Evolutionary conservation across 768 basidiomycete species (phyloP), one percentile per base, ranked within the genome.

Genomic region (Galerina sulciceps): DNA sequence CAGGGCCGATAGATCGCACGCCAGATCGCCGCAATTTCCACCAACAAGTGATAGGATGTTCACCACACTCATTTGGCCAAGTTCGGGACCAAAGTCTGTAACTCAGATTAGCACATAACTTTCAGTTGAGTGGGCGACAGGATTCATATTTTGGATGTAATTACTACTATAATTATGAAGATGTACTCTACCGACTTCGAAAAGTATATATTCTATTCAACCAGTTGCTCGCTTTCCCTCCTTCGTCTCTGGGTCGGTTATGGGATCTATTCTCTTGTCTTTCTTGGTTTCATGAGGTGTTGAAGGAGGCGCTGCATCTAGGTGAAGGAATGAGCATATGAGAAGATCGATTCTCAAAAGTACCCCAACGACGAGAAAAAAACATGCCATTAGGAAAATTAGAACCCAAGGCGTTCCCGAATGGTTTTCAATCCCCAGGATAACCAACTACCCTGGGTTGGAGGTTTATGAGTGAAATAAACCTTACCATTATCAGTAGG

Each of bases 401-500:
- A 93, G 77, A 83, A 76, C 65, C 87, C 84, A 78, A 84, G 87
- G 73, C 89, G 84, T 74, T 76, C 79, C 81, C 86, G 86, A 68
- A 91, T 75, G 74, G 76, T 81, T 75, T 85, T 79, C 86, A 85
- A 86, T 64, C 79, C 76, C 72, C 86, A 84, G 83, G 85, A 85
- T 73, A 86, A 75, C 90, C 89, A 89, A 67, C 83, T 81, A 76
- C 81, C 83, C 68, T 79, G 77, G 70, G 83, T 74, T 59, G 86
- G 76, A 71, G 82, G 75, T 69, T 81, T 67, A 76, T 77, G 77
- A 78, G 79, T 76, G 77, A 88, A 90, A 79, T 82, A 81, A 75
- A 69, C 76, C 91, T 85, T 90, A 93, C 91, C 91, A 72, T 91
- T 88, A 72, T 86, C 79, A 75, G 71, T 66, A 53, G 67, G 66